Base-by-base conservation (phyloP, 148 eudicot species). In the Amaranthus palmeri region DNA sequence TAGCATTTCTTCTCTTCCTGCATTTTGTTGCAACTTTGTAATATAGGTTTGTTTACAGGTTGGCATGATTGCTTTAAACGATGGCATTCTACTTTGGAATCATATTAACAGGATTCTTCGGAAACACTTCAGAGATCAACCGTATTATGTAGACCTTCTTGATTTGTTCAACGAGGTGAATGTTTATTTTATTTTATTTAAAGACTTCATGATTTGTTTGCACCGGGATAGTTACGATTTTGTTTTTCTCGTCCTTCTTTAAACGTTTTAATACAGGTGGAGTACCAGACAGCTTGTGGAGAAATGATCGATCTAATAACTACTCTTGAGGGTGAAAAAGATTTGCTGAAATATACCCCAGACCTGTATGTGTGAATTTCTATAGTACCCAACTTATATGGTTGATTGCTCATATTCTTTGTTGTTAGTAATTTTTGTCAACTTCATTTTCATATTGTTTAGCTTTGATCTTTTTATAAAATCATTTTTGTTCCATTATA, bases 271-370 rank as follows among this genome's bases (percentile, higher is more conserved):
- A 18, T 13, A 41, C 72, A 92, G 97, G 90, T 85, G 45, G 96
- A 92, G 69, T 92, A 83, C 78, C 97, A 90, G 77, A 92, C 96
- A 79, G 87, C 92, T 67, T 90, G 82, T 57, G 97, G 97, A 63
- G 92, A 92, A 75, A 88, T 92, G 92, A 88, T 92, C 57, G 97
- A 92, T 90, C 71, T 89, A 78, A 81, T 88, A 61, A 88, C 88
- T 48, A 84, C 91, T 36, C 73, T 90, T 57, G 89, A 82, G 74
- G 96, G 86, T 73, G 88, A 85, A 72, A 90, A 90, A 70, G 92
- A 90, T 81, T 68, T 92, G 54, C 83, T 86, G 3, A 90, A 88
- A 74, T 92, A 85, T 67, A 81, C 88, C 44, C 48, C 86, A 76
- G 54, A 81, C 14, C 76, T 85, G 97, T 86, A 69, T 88, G 92